These are phyloP conservation scores for Pinus tabuliformis DNA, from an alignment of 75 land plant genomes.

Conservation along the genomic window DNA sequence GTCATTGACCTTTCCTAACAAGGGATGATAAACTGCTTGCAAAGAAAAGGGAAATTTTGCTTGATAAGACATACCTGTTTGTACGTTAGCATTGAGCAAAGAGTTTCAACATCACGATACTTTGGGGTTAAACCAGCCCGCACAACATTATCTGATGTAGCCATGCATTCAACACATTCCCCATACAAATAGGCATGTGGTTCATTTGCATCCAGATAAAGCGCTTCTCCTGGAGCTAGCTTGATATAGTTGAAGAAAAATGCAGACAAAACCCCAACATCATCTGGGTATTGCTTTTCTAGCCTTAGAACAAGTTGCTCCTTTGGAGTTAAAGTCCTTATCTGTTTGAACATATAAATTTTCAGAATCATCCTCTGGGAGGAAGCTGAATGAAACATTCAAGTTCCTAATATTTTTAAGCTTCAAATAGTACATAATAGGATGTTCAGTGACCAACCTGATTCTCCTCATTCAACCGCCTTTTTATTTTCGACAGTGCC, in stretches of 20 bases:
- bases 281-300: slow-evolving; percentile 86
- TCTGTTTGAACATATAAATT: slow-evolving; percentile 21
- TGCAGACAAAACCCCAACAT: slow-evolving; percentile 76
- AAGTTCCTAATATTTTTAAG: background rate
- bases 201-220: slow-evolving; percentile 80
- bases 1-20: background rate
- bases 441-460: slow-evolving; percentile 29
- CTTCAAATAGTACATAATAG: background rate
- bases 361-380: background rate
- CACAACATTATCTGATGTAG: slow-evolving; percentile 98
- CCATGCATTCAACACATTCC: slow-evolving; percentile 95
- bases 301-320: slow-evolving; percentile 60
- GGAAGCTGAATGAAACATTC: slow-evolving; percentile 2
- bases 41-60: background rate
- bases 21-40: background rate
- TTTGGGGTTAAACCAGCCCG: slow-evolving; percentile 96
- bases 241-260: slow-evolving; percentile 78
- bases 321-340: slow-evolving; percentile 59
- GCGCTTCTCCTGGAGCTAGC: slow-evolving; percentile 77
- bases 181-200: slow-evolving; percentile 89
- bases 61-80: slow-evolving; percentile 55
- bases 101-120: slow-evolving; percentile 72
- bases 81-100: slow-evolving; percentile 93
- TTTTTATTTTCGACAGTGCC: slow-evolving; percentile 38
- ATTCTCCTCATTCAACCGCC: slow-evolving; percentile 38